phyloP scores from a whole-genome alignment of 2,329 filamentous ascomycete species.

The Tolypocladium sp. region DNA sequence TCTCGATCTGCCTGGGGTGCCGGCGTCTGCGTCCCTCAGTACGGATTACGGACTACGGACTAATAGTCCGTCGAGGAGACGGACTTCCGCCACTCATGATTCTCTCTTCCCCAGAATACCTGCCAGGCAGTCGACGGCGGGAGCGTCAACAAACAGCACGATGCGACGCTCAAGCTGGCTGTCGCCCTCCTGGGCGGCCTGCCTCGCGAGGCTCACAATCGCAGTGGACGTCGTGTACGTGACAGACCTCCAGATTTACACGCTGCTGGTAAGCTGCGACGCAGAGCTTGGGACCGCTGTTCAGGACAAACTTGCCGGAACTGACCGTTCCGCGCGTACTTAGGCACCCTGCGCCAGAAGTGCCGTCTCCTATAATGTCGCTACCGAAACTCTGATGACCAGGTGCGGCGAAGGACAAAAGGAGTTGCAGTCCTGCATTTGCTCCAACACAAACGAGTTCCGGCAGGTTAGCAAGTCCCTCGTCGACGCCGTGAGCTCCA shows the following conservation, averaged over 20 bases:
- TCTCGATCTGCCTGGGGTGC: neutral
- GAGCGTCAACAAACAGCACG: neutral
- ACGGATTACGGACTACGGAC: no score
- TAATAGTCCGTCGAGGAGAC: no score
- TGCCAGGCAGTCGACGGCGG: neutral
- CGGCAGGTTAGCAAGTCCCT: constrained; percentile 27
- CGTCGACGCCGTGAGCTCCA: constrained; percentile 27
- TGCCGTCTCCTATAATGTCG: constrained; percentile 35
- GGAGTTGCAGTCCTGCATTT: constrained; percentile 42
- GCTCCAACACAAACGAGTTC: constrained; percentile 34
- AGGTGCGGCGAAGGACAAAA: constrained; percentile 32
- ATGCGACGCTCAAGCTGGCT: neutral
- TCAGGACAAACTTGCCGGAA: neutral
- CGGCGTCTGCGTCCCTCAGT: neutral
- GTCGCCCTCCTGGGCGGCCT: neutral
- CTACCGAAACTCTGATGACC: constrained; percentile 28
- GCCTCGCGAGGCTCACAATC: neutral
- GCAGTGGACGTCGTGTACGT: constrained; percentile 27
- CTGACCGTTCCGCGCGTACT: neutral
- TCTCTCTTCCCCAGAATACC: neutral
- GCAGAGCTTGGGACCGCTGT: neutral
- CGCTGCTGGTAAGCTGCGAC: constrained; percentile 23
- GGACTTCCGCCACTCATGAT: neutral
- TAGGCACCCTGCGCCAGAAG: constrained; percentile 41
- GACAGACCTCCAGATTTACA: constrained; percentile 33